phyloP scores from a whole-genome alignment of 2,329 filamentous ascomycete genomes.

The Trichoderma polysporum region DNA sequence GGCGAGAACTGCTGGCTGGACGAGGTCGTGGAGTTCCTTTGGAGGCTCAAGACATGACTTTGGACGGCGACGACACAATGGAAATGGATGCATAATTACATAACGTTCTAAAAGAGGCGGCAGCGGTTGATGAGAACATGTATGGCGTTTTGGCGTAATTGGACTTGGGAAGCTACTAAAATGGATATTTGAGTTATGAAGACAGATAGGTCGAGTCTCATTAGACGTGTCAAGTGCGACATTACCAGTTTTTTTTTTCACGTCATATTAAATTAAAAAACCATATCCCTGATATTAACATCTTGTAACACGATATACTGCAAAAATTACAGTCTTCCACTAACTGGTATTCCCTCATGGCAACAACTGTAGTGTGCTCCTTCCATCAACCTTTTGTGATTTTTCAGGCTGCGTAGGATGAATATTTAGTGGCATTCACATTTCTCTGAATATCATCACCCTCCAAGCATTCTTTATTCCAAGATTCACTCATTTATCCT shows the following conservation, averaged over 20 bases:
- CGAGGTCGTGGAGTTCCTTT: constrained; percentile 74
- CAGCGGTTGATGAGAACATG: constrained; percentile 20
- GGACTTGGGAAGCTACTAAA: constrained; percentile 1
- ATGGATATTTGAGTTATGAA: constrained; percentile 7
- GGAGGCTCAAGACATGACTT: constrained; percentile 54
- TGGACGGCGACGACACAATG: constrained; percentile 91
- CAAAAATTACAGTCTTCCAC: not conserved
- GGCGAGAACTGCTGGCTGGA: constrained; percentile 83
- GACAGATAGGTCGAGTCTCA: not conserved
- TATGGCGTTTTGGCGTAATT: constrained; percentile 26
- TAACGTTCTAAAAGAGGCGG: not conserved
- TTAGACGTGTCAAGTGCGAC: not conserved
- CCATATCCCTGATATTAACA: not conserved
- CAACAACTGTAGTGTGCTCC: not conserved
- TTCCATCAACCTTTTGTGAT: not conserved
- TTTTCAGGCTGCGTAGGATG: not conserved
- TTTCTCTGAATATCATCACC: not conserved
- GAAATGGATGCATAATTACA: constrained; percentile 55
- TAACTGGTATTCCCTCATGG: not conserved
- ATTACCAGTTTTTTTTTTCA: not conserved
- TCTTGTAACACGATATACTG: too few species aligned
- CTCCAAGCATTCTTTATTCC: not conserved
- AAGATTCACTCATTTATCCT: not conserved
- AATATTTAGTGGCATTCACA: too few species aligned
- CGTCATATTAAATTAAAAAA: not conserved